Evolutionary conservation across 2,329 filamentous ascomycete species (phyloP).

Genomic region (Penicillium sp.): DNA sequence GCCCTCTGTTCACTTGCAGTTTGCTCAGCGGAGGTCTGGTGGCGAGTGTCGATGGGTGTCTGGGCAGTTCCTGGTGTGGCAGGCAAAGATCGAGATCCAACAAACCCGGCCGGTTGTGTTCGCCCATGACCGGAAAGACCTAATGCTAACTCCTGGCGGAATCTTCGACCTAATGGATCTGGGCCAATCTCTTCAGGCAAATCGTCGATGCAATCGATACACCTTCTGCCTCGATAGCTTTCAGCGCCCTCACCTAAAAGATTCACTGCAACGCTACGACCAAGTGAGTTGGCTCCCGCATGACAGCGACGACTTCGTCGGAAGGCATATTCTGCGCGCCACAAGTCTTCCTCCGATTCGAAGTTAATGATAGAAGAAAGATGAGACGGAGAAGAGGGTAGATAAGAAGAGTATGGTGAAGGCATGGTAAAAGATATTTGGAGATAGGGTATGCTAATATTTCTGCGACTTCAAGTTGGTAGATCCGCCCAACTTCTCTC

Average conservation of each 20-base stretch:
- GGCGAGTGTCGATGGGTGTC: neutral
- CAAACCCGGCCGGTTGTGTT: conserved; percentile 7
- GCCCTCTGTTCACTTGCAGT: neutral
- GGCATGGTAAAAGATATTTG: conserved; percentile 1
- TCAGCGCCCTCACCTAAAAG: conserved; percentile 23
- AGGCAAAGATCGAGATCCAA: neutral
- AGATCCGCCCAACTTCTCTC: too few relatives aligned
- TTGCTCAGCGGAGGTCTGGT: neutral
- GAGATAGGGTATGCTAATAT: neutral
- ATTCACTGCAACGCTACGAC: conserved; percentile 12
- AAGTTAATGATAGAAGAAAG: conserved; percentile 24
- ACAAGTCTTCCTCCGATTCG: conserved; percentile 21
- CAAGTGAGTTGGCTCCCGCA: conserved; percentile 11
- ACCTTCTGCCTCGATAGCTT: conserved; percentile 11
- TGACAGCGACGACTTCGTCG: conserved; percentile 22
- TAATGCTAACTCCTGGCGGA: conserved; percentile 25
- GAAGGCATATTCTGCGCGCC: conserved; percentile 23
- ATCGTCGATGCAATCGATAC: conserved; percentile 16
- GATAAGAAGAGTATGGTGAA: neutral
- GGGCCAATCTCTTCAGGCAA: conserved; percentile 28
- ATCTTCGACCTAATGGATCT: conserved; percentile 23
- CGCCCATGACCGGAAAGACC: conserved; percentile 15
- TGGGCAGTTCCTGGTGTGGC: neutral
- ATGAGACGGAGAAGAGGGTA: neutral
- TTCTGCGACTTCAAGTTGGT: neutral